phyloP scores from a whole-genome alignment of 2,329 filamentous ascomycete genomes.

The Colletotrichum liriopes region DNA sequence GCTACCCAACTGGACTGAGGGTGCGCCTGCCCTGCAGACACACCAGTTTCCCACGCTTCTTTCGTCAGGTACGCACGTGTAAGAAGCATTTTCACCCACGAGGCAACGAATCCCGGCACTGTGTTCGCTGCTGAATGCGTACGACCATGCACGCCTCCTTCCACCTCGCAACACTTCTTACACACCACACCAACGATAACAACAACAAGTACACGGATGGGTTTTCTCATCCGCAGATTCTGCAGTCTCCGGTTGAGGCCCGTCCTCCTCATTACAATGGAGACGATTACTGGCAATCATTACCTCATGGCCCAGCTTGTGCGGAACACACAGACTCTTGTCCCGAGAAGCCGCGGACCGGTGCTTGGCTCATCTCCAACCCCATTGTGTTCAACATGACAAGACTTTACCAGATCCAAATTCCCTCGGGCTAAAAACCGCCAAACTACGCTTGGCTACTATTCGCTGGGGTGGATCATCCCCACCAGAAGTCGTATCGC shows the following conservation, averaged over 20 bases:
- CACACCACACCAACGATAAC: not conserved
- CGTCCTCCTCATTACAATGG: not conserved
- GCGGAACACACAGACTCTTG: not conserved
- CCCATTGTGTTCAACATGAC: slow-evolving; percentile 15
- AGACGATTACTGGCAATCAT: not conserved
- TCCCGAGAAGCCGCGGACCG: slow-evolving; percentile 31
- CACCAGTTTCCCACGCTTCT: slow-evolving; percentile 1
- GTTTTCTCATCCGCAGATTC: no score
- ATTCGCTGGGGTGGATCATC: slow-evolving; percentile 21
- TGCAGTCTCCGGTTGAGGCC: not conserved
- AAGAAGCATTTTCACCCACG: slow-evolving; percentile 4
- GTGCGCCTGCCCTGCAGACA: slow-evolving; percentile 12
- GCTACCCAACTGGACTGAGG: not conserved
- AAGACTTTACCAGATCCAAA: slow-evolving; percentile 29
- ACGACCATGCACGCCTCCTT: not conserved
- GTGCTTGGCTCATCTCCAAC: slow-evolving; percentile 18
- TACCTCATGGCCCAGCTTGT: not conserved
- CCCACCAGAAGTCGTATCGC: slow-evolving; percentile 30
- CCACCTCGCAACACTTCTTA: not conserved
- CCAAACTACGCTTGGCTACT: slow-evolving; percentile 10
- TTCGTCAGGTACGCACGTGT: slow-evolving; percentile 12
- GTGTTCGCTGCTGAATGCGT: slow-evolving; percentile 3
- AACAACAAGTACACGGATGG: not conserved
- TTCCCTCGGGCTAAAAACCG: slow-evolving; percentile 16
- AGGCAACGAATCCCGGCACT: slow-evolving; percentile 1